Conservation (phyloP, 768 basidiomycete species). For the Russula foetens region DNA sequence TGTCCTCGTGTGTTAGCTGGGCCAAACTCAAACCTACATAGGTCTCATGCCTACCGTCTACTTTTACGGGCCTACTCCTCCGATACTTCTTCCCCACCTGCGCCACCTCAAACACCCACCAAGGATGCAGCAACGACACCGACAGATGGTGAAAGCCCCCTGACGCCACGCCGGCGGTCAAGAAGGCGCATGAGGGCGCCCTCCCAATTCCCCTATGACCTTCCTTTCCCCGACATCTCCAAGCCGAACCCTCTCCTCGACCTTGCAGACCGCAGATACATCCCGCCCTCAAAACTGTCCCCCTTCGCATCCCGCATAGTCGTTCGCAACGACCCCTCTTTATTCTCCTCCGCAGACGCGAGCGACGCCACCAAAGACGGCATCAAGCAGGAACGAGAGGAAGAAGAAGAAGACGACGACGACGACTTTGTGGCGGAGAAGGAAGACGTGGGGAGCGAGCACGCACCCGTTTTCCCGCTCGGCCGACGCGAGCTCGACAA, state of each 20-base stretch:
- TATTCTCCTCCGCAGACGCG: slow-evolving; percentile 40
- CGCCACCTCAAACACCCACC: neutral
- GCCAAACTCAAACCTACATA: neutral
- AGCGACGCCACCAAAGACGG: slow-evolving; percentile 28
- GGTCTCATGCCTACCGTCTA: neutral
- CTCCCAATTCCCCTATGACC: neutral
- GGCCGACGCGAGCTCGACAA: slow-evolving; percentile 23
- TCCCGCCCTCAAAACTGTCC: slow-evolving; percentile 43
- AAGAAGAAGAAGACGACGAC: slow-evolving; percentile 26
- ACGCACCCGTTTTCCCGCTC: slow-evolving; percentile 28
- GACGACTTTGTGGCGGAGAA: slow-evolving; percentile 4
- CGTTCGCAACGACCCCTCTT: slow-evolving; percentile 63
- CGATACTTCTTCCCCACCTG: neutral
- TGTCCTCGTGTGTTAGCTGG: slow-evolving; percentile 4
- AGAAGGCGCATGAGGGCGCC: slow-evolving; percentile 11
- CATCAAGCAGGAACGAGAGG: slow-evolving; percentile 22
- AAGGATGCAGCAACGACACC: neutral
- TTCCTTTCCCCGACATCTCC: slow-evolving; percentile 32
- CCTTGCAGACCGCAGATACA: slow-evolving; percentile 20
- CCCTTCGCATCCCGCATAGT: slow-evolving; percentile 56
- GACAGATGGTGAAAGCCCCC: neutral
- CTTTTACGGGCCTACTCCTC: slow-evolving; percentile 16
- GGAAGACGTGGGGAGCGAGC: slow-evolving; percentile 20
- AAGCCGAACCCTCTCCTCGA: slow-evolving; percentile 11
- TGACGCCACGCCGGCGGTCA: neutral